Percentiles rank a stretch among this genome's conserved stretches.
These are phyloP conservation scores for Diaporthe helianthi DNA, from an alignment of 2,329 filamentous ascomycete genomes.

Conservation along the genomic window DNA sequence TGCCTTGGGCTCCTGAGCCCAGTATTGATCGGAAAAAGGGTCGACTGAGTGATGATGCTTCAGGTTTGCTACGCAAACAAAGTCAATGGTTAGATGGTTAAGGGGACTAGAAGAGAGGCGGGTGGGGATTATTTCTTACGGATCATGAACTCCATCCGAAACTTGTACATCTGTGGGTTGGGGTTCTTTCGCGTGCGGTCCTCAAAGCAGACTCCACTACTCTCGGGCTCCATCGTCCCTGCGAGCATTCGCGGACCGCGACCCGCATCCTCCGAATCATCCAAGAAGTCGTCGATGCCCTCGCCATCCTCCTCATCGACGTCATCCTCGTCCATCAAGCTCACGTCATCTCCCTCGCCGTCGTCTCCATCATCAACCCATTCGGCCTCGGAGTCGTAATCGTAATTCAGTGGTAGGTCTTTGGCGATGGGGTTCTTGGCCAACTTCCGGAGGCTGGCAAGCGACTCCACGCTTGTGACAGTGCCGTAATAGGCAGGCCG, in stretches of 20 bases:
- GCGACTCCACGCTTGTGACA: slow-evolving; percentile 65
- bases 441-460: slow-evolving; percentile 56
- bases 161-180: slow-evolving; percentile 61
- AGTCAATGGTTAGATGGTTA: slow-evolving; percentile 31
- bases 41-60: slow-evolving; percentile 69
- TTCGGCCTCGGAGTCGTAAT: slow-evolving; percentile 86
- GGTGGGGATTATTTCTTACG: slow-evolving; percentile 55
- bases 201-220: slow-evolving; percentile 86
- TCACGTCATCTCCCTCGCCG: slow-evolving; percentile 69
- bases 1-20: slow-evolving; percentile 57
- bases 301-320: slow-evolving; percentile 76
- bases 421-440: slow-evolving; percentile 61
- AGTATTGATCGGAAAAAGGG: slow-evolving; percentile 84
- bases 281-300: slow-evolving; percentile 89
- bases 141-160: slow-evolving; percentile 77
- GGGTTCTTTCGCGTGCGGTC: slow-evolving; percentile 56
- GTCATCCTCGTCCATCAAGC: slow-evolving; percentile 71
- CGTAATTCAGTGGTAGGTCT: slow-evolving; percentile 73
- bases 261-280: slow-evolving; percentile 78
- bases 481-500: slow-evolving; percentile 77
- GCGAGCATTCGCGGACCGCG: slow-evolving; percentile 63
- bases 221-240: slow-evolving; percentile 77
- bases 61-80: slow-evolving; percentile 49
- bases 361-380: slow-evolving; percentile 79
- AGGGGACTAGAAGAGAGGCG: slow-evolving; percentile 23